Evolutionary conservation across 2,329 filamentous ascomycete species (phyloP), one percentile per base, ranked within the genome.

Genomic region (Aspergillus spinulosporus): DNA sequence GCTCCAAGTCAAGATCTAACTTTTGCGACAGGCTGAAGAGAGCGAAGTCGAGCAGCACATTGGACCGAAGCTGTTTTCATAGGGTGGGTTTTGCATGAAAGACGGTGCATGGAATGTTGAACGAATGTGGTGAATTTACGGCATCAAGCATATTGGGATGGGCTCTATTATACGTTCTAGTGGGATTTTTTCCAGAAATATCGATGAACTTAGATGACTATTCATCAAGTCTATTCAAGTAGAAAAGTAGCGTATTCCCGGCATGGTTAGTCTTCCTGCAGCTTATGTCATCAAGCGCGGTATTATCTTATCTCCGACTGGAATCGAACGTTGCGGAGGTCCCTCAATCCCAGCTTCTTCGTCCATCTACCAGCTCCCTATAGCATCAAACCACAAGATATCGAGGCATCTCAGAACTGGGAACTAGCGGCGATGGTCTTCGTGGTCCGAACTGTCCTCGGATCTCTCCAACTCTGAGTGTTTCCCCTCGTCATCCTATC

Each of bases 11-110:
- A 36, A 39, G 31, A 15, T 49, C 62, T 70, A 48, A 71, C 40
- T 21, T n/a, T n/a, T 34, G 29, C 32, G 21, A 9, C 42, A 79
- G 76, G 75, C 73, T 53, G 76, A 80, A 66, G 76, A 78, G 49
- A 62, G 67, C 34, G 71, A 74, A 58, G 62, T 68, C 45, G 67
- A 68, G 54, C 67, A 73, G 43, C 64, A 56, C 43, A 60, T 64
- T 36, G 64, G 64, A 14, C 64, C 67, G 36, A 63, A 58, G 42
- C 61, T 74, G 36, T 75, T 75, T 55, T 72, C 72, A 47, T 74
- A 63, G 67, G 49, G 29, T 5, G 40, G 42, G 45, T 31, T 53
- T 50, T 53, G 47, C 28, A 49, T 51, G 31, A 46, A 4, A 36
- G 26, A 39, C 31, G 45, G 39, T 45, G 42, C 50, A 54, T 51